Base-by-base conservation (phyloP, 805 yeast species). In the Hanseniaspora valbyensis region DNA sequence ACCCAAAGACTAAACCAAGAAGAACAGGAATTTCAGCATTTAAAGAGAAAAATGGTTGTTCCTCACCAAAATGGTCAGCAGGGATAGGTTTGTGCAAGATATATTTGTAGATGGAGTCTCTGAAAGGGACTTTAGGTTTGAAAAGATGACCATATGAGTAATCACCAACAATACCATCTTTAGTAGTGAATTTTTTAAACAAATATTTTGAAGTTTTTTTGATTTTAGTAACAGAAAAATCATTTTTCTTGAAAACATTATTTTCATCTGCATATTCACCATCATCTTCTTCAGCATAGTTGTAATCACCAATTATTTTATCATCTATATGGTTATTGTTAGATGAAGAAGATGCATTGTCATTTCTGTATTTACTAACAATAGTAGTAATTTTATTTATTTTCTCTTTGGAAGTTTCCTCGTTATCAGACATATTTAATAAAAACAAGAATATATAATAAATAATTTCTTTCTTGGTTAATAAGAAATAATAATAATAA, bases 141-240 rank as follows among this genome's bases (percentile, higher is more conserved):
- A 88, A 87, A 32, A 88, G 73, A 57, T 79, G 80, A 19, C 72
- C 76, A 58, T 88, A 88, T 69, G 88, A 87, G 60, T 86, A 85
- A 60, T 84, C 90, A 33, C 96, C 96, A n/a, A 88, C 58, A 36
- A 85, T 59, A 6, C 96, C 95, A 18, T 85, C 87, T 52, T 71
- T 75, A 32, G 95, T 83, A 54, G 90, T 77, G 68, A 77, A 67
- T 60, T 77, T 77, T 54, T 53, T 58, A 44, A 55, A 25, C 16
- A 57, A 14, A 50, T 59, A 61, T 8, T 50, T 39, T 12, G 45
- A 44, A 18, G 40, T 33, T 10, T 40, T 44, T 14, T 39, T 39
- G 10, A 50, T 37, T 42, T 33, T 43, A 18, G 37, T 29, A n/a
- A 24, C 18, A 12, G 53, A 50, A 26, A 50, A 50, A 24, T 43